Conservation (phyloP, 176 grass and related monocot species). For the Alloteropsis semialata region DNA sequence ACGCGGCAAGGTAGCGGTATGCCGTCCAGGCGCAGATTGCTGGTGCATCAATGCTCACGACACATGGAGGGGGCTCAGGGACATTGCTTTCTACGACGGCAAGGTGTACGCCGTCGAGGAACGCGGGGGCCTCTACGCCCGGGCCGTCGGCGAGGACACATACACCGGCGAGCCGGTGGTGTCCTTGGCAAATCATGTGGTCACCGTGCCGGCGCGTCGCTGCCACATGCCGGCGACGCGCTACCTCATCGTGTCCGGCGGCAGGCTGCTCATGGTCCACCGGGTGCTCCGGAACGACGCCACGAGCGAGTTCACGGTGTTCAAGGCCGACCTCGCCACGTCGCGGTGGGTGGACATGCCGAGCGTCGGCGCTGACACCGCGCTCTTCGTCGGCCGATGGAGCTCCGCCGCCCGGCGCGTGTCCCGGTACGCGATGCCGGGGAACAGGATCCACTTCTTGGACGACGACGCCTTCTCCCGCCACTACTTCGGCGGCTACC, state of each 20-base stretch:
- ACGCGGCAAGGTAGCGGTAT: background rate
- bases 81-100: constrained; percentile 8
- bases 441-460: constrained; percentile 20
- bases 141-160: background rate
- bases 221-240: background rate
- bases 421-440: background rate
- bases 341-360: background rate
- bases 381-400: background rate
- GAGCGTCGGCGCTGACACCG: background rate
- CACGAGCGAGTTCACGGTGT: background rate
- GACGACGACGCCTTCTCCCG: background rate
- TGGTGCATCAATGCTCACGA: background rate
- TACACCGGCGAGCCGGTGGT: background rate
- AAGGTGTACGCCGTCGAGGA: background rate
- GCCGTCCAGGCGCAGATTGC: background rate
- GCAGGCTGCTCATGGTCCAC: background rate
- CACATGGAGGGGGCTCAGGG: background rate
- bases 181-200: background rate
- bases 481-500: background rate
- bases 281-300: background rate
- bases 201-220: background rate
- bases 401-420: background rate
- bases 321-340: background rate
- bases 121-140: background rate
- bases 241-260: constrained; percentile 1